Evolutionary conservation across 495 filamentous ascomycete species (phyloP), one percentile per base, ranked within the genome.

Genomic region (Neurospora sp.): DNA sequence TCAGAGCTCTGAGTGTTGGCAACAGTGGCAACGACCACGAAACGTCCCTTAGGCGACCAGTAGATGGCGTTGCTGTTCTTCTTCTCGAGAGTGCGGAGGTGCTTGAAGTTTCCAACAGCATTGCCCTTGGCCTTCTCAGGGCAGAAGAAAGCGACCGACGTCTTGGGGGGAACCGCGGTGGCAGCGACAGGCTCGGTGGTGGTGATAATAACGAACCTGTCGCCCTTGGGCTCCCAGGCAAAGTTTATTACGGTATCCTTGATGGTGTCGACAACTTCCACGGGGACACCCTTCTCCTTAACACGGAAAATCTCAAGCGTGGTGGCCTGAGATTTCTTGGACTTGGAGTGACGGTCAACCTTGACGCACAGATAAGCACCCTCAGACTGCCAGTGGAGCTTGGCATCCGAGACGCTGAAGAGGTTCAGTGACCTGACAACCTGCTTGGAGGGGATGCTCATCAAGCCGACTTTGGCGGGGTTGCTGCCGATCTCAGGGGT

Each of bases 231-330:
- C 79, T 99, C 96, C 96, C 96, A 99, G 8, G 96, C 92, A 76
- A 99, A 99, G 86, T 99, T 99, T 82, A 98, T 95, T 71, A 99
- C 96, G 1, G 94, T 97, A 79, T 97, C 95, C 83, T 97, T 97
- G 80, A 98, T 91, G 44, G 92, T 92, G 79, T 99, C 96, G 61
- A 99, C 93, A 61, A 99, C 96, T 82, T 99, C 96, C 71, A 99
- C 95, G 7, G 96, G 96, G 3, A 99, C 96, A 69, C 96, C 94
- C 87, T 98, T 98, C 83, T 99, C 96, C 74, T 88, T 88, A 65
- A 99, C 89, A 48, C 96, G 92, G 91, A 99, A 99, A 80, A 99
- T 98, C 81, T 99, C 96, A 40, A 99, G 89, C 74, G 96, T 98
- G 69, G 96, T 99, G 42, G 94, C 95, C 77, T 96, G 88, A 3